Percentiles rank a stretch among this genome's conserved stretches.
phyloP scores from a whole-genome alignment of 2,329 filamentous ascomycete genomes.

The Ambrosiella beaveri region DNA sequence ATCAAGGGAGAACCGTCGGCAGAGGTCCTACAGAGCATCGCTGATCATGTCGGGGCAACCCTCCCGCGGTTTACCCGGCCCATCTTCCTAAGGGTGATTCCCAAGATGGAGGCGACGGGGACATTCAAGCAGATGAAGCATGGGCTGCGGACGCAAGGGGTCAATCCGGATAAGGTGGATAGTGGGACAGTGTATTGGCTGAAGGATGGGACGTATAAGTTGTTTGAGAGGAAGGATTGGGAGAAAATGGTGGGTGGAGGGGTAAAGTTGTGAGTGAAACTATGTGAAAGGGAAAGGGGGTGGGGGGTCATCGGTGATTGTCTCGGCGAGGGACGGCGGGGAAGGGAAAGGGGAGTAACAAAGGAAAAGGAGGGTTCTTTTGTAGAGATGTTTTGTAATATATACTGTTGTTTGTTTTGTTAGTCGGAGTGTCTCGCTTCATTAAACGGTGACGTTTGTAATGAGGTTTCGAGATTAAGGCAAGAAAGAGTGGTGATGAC shows the following conservation, averaged over 20 bases:
- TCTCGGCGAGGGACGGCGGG: no score
- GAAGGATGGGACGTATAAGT: conserved; percentile 45
- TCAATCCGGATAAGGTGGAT: conserved; percentile 35
- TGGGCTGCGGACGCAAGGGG: conserved; percentile 51
- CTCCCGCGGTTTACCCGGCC: conserved; percentile 63
- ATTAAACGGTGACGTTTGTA: no score
- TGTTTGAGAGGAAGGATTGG: conserved; percentile 54
- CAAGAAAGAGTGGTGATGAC: no score
- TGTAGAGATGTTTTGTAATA: background rate
- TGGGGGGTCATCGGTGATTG: background rate
- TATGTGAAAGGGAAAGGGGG: no score
- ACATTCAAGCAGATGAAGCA: conserved; percentile 86
- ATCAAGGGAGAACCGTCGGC: conserved; percentile 25
- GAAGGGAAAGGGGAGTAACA: no score
- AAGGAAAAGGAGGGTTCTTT: background rate
- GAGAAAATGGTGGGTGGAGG: conserved; percentile 44
- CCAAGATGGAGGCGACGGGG: conserved; percentile 49
- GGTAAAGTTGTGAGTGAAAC: conserved; percentile 42
- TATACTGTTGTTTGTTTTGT: no score
- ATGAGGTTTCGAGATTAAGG: no score
- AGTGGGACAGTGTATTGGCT: conserved; percentile 46
- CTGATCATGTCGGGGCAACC: conserved; percentile 34
- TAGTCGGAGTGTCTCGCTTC: no score
- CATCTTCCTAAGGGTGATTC: conserved; percentile 54
- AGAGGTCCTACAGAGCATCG: conserved; percentile 39